Conservation (phyloP, 495 filamentous ascomycete species). For the Parmelia sp. region DNA sequence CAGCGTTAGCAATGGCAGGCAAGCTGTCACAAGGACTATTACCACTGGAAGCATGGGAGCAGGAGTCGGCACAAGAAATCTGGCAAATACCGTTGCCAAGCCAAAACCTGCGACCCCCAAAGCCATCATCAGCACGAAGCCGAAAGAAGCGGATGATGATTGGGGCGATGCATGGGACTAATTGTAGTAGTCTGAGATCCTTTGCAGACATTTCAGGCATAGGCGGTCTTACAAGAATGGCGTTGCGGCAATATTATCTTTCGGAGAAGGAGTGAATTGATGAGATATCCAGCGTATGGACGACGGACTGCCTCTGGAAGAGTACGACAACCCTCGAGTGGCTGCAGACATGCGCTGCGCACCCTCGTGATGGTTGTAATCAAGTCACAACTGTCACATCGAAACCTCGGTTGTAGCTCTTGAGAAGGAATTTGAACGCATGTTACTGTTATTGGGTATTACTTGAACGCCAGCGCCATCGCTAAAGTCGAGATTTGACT, state of each 20-base stretch:
- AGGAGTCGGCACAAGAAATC: slow-evolving; percentile 35
- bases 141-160: slow-evolving; percentile 49
- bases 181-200: not conserved
- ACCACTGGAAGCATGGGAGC: slow-evolving; percentile 31
- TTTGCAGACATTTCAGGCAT: not conserved
- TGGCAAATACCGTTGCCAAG: slow-evolving; percentile 32
- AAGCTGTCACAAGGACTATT: slow-evolving; percentile 30
- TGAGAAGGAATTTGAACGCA: not conserved
- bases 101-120: slow-evolving; percentile 37
- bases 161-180: slow-evolving; percentile 55
- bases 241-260: not conserved
- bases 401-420: no score
- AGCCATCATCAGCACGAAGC: slow-evolving; percentile 47
- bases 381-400: not conserved
- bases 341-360: not conserved
- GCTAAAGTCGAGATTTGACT: slow-evolving; percentile 5
- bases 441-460: not conserved
- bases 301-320: not conserved
- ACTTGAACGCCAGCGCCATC: slow-evolving; percentile 16
- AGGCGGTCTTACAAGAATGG: not conserved
- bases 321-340: not conserved
- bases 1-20: not conserved
- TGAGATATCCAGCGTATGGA: not conserved
- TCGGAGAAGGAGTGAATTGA: not conserved
- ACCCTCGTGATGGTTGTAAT: not conserved